phyloP scores from a whole-genome alignment of 331 rosid species.

The Dryas integrifolia region DNA sequence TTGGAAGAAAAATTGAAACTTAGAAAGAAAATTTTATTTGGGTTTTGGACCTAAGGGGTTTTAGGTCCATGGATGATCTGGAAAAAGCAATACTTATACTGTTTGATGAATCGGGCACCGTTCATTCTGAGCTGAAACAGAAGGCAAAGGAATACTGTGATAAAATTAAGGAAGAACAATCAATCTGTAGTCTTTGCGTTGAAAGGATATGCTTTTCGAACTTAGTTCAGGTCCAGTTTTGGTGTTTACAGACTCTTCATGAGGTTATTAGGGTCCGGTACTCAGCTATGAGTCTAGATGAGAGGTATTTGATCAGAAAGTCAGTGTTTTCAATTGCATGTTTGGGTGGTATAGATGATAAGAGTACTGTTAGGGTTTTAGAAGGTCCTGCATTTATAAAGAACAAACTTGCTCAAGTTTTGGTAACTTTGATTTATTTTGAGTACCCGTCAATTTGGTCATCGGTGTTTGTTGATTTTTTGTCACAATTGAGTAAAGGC shows the following conservation, averaged over 20 bases:
- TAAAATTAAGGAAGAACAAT: conserved; percentile 59
- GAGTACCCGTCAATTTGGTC: conserved; percentile 85
- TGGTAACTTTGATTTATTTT: conserved; percentile 69
- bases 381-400: conserved; percentile 74
- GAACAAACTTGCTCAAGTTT: conserved; percentile 72
- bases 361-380: conserved; percentile 53
- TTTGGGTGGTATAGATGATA: conserved; percentile 53
- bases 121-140: conserved; percentile 60
- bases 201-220: conserved; percentile 66
- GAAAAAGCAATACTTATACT: conserved; percentile 79
- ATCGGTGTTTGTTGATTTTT: conserved; percentile 73
- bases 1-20: conserved; percentile 14
- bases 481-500: conserved; percentile 74
- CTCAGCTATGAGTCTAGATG: conserved; percentile 59
- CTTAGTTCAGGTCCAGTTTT: conserved; percentile 81
- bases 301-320: conserved; percentile 64
- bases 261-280: conserved; percentile 66
- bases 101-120: conserved; percentile 78
- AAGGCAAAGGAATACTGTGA: conserved; percentile 66
- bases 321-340: conserved; percentile 77
- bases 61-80: conserved; percentile 70
- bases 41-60: conserved; percentile 10
- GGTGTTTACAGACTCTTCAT: conserved; percentile 86
- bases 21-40: not conserved
- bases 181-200: conserved; percentile 67